Percentiles rank a stretch among this genome's conserved stretches.
These are phyloP conservation scores for Daldinia childiae DNA, from an alignment of 495 filamentous ascomycete species.

Conservation along the genomic window DNA sequence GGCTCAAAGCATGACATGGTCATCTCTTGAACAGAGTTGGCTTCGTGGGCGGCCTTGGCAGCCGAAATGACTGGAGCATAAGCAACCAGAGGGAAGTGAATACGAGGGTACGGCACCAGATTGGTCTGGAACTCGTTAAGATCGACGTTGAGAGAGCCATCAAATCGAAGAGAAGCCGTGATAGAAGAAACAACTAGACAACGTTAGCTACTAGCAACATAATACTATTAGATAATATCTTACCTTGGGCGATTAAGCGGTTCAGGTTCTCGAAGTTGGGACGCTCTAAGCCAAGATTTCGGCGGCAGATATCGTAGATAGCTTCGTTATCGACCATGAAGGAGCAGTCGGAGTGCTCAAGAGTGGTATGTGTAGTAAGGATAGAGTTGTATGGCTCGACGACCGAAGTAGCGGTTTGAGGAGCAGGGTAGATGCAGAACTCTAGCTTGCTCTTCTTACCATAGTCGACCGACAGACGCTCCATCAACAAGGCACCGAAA, in stretches of 20 bases:
- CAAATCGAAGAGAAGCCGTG: constrained; percentile 97
- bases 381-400: constrained; percentile 99
- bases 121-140: constrained; percentile 99
- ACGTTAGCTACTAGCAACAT: constrained; percentile 34
- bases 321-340: constrained; percentile 99
- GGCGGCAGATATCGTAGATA: constrained; percentile 98
- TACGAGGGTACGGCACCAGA: constrained; percentile 97
- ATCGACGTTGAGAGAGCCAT: constrained; percentile 98
- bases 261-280: constrained; percentile 99
- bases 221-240: constrained; percentile 5
- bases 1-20: constrained; percentile 88
- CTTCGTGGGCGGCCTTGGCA: constrained; percentile 93
- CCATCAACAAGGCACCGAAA: constrained; percentile 97
- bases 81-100: constrained; percentile 97
- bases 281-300: constrained; percentile 95
- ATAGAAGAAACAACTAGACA: constrained; percentile 92
- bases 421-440: constrained; percentile 98
- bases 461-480: constrained; percentile 96
- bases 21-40: constrained; percentile 87
- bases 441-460: constrained; percentile 99
- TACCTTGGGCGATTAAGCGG: constrained; percentile 95
- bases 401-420: constrained; percentile 94
- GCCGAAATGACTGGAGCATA: constrained; percentile 95
- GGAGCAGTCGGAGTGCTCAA: constrained; percentile 98
- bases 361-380: constrained; percentile 96